These are phyloP conservation scores for Brachypodium distachyon DNA, from an alignment of 202 grass and related monocot species.

Conservation along the genomic window DNA sequence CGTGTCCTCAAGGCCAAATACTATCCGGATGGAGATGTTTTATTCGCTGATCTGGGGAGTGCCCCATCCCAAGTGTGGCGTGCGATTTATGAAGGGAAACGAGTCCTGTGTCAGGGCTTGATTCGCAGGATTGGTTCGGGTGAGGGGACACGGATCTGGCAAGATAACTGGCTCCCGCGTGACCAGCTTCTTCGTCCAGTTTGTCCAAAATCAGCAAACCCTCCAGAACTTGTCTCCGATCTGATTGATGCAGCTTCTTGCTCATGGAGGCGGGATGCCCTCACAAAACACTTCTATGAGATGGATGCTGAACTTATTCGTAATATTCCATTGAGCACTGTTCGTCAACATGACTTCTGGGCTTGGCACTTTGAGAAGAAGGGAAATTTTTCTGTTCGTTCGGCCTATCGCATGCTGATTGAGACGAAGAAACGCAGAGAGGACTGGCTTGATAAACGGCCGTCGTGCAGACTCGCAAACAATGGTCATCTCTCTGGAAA, in stretches of 20 bases:
- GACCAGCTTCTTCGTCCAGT: neutral
- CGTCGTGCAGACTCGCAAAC: too few relatives aligned
- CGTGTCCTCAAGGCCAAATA: neutral
- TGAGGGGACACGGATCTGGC: too few relatives aligned
- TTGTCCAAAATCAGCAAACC: neutral
- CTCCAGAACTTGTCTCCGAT: neutral
- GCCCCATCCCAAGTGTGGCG: neutral
- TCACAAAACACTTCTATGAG: fast-evolving
- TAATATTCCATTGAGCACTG: neutral
- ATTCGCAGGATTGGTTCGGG: neutral
- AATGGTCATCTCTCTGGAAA: too few relatives aligned
- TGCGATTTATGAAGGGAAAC: neutral
- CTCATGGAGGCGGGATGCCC: neutral
- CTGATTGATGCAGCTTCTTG: neutral
- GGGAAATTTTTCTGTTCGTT: neutral
- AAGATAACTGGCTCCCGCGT: neutral
- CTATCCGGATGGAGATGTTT: neutral
- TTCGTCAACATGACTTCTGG: neutral
- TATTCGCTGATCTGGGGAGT: neutral
- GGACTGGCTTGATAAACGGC: neutral
- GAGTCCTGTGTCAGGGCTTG: neutral
- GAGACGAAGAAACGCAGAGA: neutral
- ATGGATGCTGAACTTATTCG: neutral
- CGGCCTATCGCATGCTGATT: neutral
- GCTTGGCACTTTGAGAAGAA: neutral